Base-by-base conservation (phyloP, 805 yeast species). In the Zygosaccharomyces bailii region DNA sequence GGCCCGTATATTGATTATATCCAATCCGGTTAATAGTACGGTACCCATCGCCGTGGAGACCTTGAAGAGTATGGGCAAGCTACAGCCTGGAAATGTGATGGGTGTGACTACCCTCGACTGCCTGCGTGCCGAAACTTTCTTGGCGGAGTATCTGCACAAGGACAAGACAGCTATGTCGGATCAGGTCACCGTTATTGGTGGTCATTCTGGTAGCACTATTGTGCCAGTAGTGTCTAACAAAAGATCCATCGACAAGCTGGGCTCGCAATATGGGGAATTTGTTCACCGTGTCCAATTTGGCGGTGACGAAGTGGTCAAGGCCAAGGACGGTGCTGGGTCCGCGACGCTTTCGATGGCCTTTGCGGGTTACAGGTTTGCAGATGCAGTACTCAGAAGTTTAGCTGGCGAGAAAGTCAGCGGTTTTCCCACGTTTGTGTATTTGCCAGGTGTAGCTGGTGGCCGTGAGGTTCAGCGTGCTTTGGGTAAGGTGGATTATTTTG, bases 241-340 rank as follows among this genome's bases (percentile, higher is more conserved):
- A 74, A 83, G 57, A 67, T 67, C 61, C 72, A 75, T 60, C 58
- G 63, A 48, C 70, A 78, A 61, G 40, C 55, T 34, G 46, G 43
- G 50, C 24, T 60, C 60, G 21, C 72, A 74, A 54, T 75, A 72
- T 56, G 82, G 80, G 55, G 78, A 81, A 38, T 74, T 84, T 61
- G 73, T 84, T 54, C 79, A 83, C 73, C 77, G 90, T 71, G 84
- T 84, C 54, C 91, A 85, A 70, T 84, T 80, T 59, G 93, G 90
- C 69, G 93, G 93, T 73, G 93, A 84, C 66, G 93, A 84, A 72
- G 89, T 84, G 55, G 91, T 85, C 57, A 80, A 84, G 69, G 91
- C 91, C 54, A 85, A 85, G 70, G 75, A 80, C 56, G 91, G 93
- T 65, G 82, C 84, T 45, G 93, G 93, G 50, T 83, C 90, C 27